Conservation (phyloP, 2,329 filamentous ascomycete species). For the Neofusicoccum umdonicola region DNA sequence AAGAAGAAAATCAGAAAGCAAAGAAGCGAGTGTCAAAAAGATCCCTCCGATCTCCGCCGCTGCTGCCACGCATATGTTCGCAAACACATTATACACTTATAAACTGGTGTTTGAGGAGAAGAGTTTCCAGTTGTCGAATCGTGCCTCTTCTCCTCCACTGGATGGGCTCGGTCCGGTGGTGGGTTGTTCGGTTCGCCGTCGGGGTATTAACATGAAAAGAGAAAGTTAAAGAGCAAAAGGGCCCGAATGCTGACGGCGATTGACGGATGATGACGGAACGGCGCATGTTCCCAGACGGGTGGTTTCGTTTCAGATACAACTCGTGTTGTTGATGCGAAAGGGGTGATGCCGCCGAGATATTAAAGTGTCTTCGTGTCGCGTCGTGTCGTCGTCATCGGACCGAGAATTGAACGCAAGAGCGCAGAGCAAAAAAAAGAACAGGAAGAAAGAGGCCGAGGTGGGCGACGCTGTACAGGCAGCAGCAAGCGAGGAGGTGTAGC, state of each 20-base stretch:
- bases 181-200: background rate
- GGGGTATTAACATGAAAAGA: constrained; percentile 4
- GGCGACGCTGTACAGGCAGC: background rate
- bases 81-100: constrained; percentile 16
- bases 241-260: background rate
- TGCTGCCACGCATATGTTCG: background rate
- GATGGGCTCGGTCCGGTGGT: background rate
- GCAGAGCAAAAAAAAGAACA: background rate
- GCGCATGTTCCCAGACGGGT: background rate
- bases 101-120: background rate
- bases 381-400: background rate
- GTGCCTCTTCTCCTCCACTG: background rate
- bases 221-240: background rate
- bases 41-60: background rate
- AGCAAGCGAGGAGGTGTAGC: background rate
- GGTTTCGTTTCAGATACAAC: background rate
- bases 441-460: background rate
- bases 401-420: background rate
- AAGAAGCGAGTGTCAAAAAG: background rate
- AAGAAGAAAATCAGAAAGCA: background rate
- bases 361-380: background rate
- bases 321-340: background rate
- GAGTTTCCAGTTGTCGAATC: background rate
- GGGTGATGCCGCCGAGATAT: background rate
- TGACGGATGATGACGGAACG: background rate